Conservation (phyloP, 306 rosid genomes). For the Bauhinia variegata region DNA sequence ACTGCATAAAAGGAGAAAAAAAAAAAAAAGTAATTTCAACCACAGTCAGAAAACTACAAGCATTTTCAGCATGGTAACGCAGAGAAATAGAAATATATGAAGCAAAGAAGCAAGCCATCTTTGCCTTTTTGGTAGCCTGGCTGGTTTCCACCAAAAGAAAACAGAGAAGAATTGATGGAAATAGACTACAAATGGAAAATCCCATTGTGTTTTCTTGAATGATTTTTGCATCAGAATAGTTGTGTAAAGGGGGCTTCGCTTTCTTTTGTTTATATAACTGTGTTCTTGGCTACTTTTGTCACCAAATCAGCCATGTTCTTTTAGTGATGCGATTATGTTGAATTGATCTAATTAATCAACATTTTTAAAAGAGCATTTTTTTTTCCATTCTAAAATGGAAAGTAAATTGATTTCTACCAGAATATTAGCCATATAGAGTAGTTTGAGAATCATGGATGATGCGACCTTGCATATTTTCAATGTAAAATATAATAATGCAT, state of each 20-base stretch:
- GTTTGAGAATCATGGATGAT: too few relatives aligned
- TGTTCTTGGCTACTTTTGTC: not conserved
- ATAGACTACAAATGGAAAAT: not conserved
- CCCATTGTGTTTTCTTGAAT: constrained; percentile 36
- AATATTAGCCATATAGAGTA: too few relatives aligned
- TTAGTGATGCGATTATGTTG: not conserved
- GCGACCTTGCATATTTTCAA: too few relatives aligned
- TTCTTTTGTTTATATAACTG: constrained; percentile 12
- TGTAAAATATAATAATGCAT: too few relatives aligned
- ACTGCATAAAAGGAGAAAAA: constrained; percentile 39
- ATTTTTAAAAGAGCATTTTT: too few relatives aligned
- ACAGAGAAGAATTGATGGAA: constrained; percentile 40
- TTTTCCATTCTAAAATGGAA: too few relatives aligned
- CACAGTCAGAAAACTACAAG: not conserved
- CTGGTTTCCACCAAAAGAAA: constrained; percentile 35
- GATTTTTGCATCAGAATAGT: not conserved
- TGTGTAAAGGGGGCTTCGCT: not conserved
- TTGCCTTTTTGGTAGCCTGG: constrained; percentile 51
- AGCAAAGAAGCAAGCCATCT: not conserved
- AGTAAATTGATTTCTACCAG: too few relatives aligned
- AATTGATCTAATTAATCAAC: too few relatives aligned
- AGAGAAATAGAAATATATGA: not conserved
- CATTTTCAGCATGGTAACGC: not conserved
- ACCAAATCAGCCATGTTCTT: not conserved
- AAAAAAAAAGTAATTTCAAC: not conserved